Base-by-base conservation (phyloP, 352 stramenopile genomes). In the Pythium angustatum region DNA sequence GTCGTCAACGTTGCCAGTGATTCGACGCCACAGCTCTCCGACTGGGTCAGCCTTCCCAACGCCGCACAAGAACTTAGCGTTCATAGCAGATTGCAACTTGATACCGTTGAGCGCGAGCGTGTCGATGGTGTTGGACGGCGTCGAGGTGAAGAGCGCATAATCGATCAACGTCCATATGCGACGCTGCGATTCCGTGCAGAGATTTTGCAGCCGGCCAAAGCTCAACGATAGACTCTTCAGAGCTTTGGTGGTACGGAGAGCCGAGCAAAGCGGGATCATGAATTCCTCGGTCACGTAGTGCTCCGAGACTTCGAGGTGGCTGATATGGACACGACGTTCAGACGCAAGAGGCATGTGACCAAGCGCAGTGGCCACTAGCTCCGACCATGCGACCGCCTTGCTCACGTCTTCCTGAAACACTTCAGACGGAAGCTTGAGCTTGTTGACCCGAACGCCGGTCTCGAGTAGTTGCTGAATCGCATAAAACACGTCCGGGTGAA, bases 381-480 rank as follows among this genome's bases (percentile, higher is more conserved):
- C 44, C 5, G 17, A n/a, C 44, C 44, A 51, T 12, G 44, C 44
- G 22, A 17, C 22, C 5, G 12, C 11, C 2, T 43, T 5, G 14
- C 34, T 28, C n/a, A 31, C 15, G 3, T 47, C 22, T 15, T 48
- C 19, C 10, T 58, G 31, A 17, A 8, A 19, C 22, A 24, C 3
- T 10, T 45, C 14, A 1, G 33, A 4, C 21, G 53, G 53, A 19
- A 61, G 27, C 53, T 2, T 40, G 4, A 61, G 53, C 41, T 3
- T 47, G 12, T 36, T 34, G 15, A 61, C 38, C 5, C 28, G 53
- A 36, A 50, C 40, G 26, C 53, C 53, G 5, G 53, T 61, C 53
- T 61, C 53, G 1, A 61, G 24, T 3, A 61, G 27, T 15, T 38
- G 38, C 2, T n/a, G 53, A 27, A 61, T 49, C 36, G 38, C 53